Percentiles rank a stretch among this genome's conserved stretches.
Evolutionary conservation across 495 filamentous ascomycete genomes (phyloP).

Genomic region (Xylaria grammica): DNA sequence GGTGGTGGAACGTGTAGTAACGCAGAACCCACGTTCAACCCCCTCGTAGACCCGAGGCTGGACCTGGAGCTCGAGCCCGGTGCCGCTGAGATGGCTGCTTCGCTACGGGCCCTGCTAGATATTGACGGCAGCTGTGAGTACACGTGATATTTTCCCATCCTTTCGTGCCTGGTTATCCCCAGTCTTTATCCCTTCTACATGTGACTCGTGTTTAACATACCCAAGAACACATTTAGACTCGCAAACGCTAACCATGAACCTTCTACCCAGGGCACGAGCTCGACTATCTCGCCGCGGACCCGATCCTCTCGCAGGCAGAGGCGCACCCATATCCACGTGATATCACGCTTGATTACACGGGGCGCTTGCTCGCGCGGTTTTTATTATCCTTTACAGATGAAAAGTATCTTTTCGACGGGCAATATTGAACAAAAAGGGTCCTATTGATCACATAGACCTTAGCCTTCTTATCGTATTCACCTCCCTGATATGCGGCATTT

Average conservation of each 20-base stretch:
- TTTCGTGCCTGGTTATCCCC: background rate
- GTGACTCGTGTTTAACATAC: too few relatives aligned
- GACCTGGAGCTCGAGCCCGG: slow-evolving; percentile 46
- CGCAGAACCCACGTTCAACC: slow-evolving; percentile 44
- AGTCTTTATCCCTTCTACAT: background rate
- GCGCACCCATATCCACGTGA: slow-evolving; percentile 48
- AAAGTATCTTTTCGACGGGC: slow-evolving; percentile 38
- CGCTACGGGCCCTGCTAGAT: slow-evolving; percentile 45
- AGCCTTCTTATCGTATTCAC: too few relatives aligned
- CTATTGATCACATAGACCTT: too few relatives aligned
- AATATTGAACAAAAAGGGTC: slow-evolving; percentile 24
- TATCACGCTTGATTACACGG: slow-evolving; percentile 54
- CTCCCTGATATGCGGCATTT: background rate
- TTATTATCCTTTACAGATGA: slow-evolving; percentile 56
- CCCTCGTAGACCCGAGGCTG: slow-evolving; percentile 43
- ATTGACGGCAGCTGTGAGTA: slow-evolving; percentile 46
- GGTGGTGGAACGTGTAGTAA: background rate
- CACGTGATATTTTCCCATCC: background rate
- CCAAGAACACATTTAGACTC: background rate
- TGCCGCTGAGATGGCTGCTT: slow-evolving; percentile 48
- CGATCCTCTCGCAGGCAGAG: slow-evolving; percentile 49
- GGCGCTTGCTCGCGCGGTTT: slow-evolving; percentile 55
- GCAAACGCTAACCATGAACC: slow-evolving; percentile 26
- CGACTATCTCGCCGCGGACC: slow-evolving; percentile 51
- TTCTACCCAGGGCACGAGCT: slow-evolving; percentile 47